Conservation (phyloP, 2,329 filamentous ascomycete species). For the Nemania sp. region DNA sequence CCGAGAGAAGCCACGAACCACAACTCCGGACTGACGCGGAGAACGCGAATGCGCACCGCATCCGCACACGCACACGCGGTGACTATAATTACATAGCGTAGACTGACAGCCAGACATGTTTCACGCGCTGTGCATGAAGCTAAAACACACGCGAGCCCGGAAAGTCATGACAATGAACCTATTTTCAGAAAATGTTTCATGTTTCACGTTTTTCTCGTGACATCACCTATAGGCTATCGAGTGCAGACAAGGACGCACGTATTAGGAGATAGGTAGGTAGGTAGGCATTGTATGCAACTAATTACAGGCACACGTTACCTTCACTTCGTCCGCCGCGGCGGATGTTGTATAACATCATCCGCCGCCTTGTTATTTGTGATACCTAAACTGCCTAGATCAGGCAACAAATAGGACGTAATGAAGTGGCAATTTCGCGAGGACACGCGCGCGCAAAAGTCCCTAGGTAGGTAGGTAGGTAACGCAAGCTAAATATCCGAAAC, state of each 20-base stretch:
- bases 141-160: conserved; percentile 16
- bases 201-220: conserved; percentile 11
- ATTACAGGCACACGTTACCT: background rate
- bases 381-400: no score
- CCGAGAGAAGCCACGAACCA: no score
- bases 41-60: background rate
- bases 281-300: background rate
- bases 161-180: background rate
- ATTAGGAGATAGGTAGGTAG: background rate
- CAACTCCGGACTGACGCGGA: no score
- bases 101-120: no score
- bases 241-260: no score
- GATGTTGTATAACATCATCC: background rate
- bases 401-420: no score
- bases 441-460: no score
- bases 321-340: background rate
- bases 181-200: conserved; percentile 15
- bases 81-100: conserved; percentile 1
- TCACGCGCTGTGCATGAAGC: conserved; percentile 1
- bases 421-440: no score
- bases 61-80: background rate
- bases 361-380: no score
- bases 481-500: no score
- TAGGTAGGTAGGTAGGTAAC: no score
- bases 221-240: background rate